Conservation (phyloP, 768 basidiomycete genomes). For the Tephrocybe rancida region DNA sequence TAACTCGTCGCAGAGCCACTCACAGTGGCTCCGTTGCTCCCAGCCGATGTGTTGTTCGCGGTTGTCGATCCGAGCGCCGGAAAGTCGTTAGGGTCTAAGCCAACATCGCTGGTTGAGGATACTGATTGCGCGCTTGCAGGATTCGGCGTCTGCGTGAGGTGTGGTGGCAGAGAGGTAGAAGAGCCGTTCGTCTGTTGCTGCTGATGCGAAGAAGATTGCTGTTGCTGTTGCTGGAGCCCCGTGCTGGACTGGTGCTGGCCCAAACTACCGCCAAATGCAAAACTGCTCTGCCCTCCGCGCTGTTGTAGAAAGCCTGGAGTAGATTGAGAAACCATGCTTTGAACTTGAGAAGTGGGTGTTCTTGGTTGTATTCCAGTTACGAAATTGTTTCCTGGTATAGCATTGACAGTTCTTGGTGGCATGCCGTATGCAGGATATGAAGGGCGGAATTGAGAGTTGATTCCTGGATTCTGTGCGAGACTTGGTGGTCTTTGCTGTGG, state of each 20-base stretch:
- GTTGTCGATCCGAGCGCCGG: slow-evolving; percentile 78
- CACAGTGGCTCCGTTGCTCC: slow-evolving; percentile 34
- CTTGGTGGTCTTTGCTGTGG: slow-evolving; percentile 82
- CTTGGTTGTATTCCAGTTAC: slow-evolving; percentile 62
- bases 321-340: slow-evolving; percentile 56
- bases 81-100: slow-evolving; percentile 85
- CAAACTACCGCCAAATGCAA: slow-evolving; percentile 65
- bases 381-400: slow-evolving; percentile 50
- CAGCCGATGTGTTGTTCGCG: slow-evolving; percentile 42
- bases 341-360: slow-evolving; percentile 54
- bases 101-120: slow-evolving; percentile 73
- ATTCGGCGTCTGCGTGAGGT: slow-evolving; percentile 54
- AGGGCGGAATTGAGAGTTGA: slow-evolving; percentile 67
- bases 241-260: slow-evolving; percentile 50
- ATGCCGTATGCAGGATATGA: slow-evolving; percentile 56
- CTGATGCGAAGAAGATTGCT: slow-evolving; percentile 46
- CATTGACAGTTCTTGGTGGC: slow-evolving; percentile 60
- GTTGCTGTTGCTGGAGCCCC: slow-evolving; percentile 43
- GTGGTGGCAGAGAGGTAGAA: slow-evolving; percentile 53
- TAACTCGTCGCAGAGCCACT: slow-evolving; percentile 64
- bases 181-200: slow-evolving; percentile 58
- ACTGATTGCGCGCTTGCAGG: slow-evolving; percentile 57
- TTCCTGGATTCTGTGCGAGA: slow-evolving; percentile 63
- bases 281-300: slow-evolving; percentile 61
- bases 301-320: slow-evolving; percentile 66